Base-by-base conservation (phyloP, 2,329 filamentous ascomycete species). In the Penicillium thymicola region DNA sequence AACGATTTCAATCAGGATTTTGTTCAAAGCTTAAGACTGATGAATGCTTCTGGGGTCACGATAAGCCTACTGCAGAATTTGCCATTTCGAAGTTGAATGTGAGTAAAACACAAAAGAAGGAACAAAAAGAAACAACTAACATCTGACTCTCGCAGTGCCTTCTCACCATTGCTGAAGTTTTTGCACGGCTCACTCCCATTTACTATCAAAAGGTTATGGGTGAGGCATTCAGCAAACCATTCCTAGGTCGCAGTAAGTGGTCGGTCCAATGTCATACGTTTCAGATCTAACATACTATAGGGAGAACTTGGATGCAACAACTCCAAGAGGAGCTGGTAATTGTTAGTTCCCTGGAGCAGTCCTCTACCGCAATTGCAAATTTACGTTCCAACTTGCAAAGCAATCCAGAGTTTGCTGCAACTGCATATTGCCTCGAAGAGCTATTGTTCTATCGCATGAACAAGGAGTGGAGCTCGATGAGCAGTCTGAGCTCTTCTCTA, bases 231-330 rank as follows among this genome's bases (percentile, higher is more conserved):
- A 25, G 13, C 11, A 27, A 27, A 27, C 14, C 8, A 9, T 57
- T 57, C 8, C 18, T 57, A 32, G 42, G 46, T 21, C 52, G 52
- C 10, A 50, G 55, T 58, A 46, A 58, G 55, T 58, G 7, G 2
- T 28, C 5, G 5, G 3, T 18, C 28, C n/a, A 23, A 21, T 37
- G 2, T 10, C 23, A 4, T 30, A n/a, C 8, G n/a, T 11, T 34
- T 13, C 18, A 18, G 13, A n/a, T 21, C 42, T 56, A 2, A 56
- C 42, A 46, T 16, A 21, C 5, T 32, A 11, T 30, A 57, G 49
- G 57, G 41, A 45, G 54, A 51, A 34, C 13, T 8, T 59, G 57
- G 57, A 13, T 59, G 2, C 45, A 54, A 14, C 8, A 25, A 2
- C 16, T 57, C 11, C 48, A 57, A 16, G 42, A 57, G 18, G 54